Conservation (phyloP, 495 filamentous ascomycete species). For the Neurospora sp. region DNA sequence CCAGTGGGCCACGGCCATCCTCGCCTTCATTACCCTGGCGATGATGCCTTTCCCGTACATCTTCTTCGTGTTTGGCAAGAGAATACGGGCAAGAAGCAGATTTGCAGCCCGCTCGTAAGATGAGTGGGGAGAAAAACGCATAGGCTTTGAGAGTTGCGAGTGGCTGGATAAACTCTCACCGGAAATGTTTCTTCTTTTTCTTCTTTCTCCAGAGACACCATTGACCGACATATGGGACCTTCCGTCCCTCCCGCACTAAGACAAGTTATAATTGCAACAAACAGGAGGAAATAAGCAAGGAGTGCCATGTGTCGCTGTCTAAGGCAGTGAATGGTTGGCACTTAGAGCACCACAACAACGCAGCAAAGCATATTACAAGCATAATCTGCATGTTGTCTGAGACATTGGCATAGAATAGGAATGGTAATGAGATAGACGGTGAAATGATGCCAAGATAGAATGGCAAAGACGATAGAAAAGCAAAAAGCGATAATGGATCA, state of each 20-base stretch:
- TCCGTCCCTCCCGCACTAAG: background rate
- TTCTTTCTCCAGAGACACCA: background rate
- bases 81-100: constrained; percentile 38
- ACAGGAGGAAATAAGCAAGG: background rate
- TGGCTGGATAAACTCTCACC: background rate
- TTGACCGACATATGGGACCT: background rate
- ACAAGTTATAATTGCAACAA: background rate
- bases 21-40: constrained; percentile 58
- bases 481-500: background rate
- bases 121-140: background rate
- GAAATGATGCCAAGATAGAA: background rate
- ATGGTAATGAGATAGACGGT: background rate
- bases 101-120: constrained; percentile 28
- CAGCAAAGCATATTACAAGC: background rate
- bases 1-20: constrained; percentile 61
- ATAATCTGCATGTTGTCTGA: background rate
- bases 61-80: constrained; percentile 56
- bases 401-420: background rate
- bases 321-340: background rate
- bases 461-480: background rate
- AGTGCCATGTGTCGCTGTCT: background rate
- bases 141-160: background rate
- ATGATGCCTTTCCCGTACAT: constrained; percentile 65
- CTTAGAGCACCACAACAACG: background rate
- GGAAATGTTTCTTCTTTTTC: background rate